These are phyloP conservation scores for Setomelanomma holmii DNA, from an alignment of 2,329 filamentous ascomycete genomes.

Conservation along the genomic window DNA sequence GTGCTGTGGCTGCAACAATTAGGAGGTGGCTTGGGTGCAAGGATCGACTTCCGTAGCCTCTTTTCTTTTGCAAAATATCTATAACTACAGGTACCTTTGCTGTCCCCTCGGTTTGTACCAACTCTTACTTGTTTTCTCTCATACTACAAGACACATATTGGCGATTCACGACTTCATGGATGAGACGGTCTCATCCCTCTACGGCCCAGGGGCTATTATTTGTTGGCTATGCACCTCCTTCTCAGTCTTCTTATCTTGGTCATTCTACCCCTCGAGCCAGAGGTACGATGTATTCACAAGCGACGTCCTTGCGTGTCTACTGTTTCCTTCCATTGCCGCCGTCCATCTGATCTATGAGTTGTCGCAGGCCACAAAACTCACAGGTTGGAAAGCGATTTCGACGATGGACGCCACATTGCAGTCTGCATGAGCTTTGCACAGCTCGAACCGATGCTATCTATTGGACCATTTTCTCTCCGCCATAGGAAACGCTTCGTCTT, in stretches of 20 bases:
- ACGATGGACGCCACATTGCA: not conserved
- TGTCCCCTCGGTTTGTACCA: not conserved
- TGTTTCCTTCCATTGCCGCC: not conserved
- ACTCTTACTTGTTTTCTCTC: not conserved
- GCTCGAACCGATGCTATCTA: not conserved
- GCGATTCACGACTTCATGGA: not conserved
- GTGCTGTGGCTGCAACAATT: not conserved
- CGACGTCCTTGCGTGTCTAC: not conserved
- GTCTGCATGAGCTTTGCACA: not conserved
- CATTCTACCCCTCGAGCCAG: not conserved
- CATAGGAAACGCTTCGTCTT: too few species aligned
- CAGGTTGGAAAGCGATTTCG: not conserved
- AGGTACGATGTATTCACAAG: not conserved
- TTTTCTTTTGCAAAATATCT: not conserved
- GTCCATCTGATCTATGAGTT: not conserved
- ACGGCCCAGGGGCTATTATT: not conserved
- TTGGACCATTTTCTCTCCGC: not conserved
- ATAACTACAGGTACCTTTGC: not conserved
- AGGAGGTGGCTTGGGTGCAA: not conserved
- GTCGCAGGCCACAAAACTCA: not conserved
- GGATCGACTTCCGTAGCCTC: not conserved
- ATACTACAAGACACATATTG: not conserved
- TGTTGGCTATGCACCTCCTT: not conserved
- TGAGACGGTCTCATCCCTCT: not conserved
- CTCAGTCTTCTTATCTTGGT: not conserved